These are phyloP conservation scores for Nymphaea thermarum DNA, from an alignment of 164 flowering plant species.

Conservation along the genomic window DNA sequence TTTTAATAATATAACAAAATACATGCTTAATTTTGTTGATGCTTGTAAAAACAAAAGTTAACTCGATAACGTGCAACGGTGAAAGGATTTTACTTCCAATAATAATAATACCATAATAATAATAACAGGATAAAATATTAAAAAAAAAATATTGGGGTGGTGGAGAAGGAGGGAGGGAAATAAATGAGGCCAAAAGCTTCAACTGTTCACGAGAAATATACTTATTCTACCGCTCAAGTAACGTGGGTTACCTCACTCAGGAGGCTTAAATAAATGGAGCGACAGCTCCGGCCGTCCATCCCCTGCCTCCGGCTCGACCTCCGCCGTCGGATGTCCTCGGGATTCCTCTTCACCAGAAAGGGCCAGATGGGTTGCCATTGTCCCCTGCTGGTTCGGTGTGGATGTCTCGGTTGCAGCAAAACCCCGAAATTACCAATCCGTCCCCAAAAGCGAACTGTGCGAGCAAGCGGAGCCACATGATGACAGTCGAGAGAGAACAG, in stretches of 20 bases:
- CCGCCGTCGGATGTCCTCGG: neutral
- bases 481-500: neutral
- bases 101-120: too few species aligned
- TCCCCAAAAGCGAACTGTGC: neutral
- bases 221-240: conserved; percentile 7
- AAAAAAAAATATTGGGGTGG: neutral
- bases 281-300: neutral
- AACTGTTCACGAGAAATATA: conserved; percentile 10
- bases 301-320: neutral
- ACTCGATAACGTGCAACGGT: conserved; percentile 28
- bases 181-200: neutral
- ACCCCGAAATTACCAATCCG: too few species aligned
- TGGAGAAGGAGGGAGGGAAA: neutral
- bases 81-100: conserved; percentile 1
- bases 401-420: neutral
- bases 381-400: neutral
- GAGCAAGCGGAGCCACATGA: neutral
- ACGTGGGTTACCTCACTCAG: neutral
- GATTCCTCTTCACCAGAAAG: neutral
- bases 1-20: too few species aligned
- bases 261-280: neutral
- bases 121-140: neutral
- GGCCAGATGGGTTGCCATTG: neutral
- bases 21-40: too few species aligned
- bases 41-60: neutral